Evolutionary conservation across 495 filamentous ascomycete genomes (phyloP).

Genomic region (Chaetomidium leptoderma): DNA sequence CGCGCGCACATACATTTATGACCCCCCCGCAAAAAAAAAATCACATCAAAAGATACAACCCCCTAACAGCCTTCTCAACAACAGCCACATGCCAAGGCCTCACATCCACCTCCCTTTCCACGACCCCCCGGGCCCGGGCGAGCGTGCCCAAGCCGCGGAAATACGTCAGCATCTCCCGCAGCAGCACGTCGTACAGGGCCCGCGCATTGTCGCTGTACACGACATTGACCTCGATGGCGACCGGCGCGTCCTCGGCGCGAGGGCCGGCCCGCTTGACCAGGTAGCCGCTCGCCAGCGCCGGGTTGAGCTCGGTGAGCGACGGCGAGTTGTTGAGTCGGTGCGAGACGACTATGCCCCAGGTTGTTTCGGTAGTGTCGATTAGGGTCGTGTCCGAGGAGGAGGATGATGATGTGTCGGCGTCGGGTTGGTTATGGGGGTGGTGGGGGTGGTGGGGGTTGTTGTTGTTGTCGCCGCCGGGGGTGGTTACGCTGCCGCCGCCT

Average conservation of each 20-base stretch:
- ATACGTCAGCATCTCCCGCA: slow-evolving; percentile 69
- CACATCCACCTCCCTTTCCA: slow-evolving; percentile 56
- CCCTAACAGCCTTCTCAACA: slow-evolving; percentile 63
- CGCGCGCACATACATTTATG: neutral
- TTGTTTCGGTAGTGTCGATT: slow-evolving; percentile 72
- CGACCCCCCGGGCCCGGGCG: slow-evolving; percentile 63
- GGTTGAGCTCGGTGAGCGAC: slow-evolving; percentile 58
- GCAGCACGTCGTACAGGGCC: slow-evolving; percentile 50
- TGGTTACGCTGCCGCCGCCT: slow-evolving; percentile 41
- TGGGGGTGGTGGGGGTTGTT: slow-evolving; percentile 7
- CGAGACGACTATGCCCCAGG: slow-evolving; percentile 69
- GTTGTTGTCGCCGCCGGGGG: slow-evolving; percentile 45
- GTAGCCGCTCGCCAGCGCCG: slow-evolving; percentile 66
- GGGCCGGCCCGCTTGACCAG: slow-evolving; percentile 68
- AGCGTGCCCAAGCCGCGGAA: slow-evolving; percentile 73
- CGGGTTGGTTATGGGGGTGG: slow-evolving; percentile 18
- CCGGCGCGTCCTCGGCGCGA: slow-evolving; percentile 57
- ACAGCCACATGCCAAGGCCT: slow-evolving; percentile 84
- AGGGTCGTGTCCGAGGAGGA: slow-evolving; percentile 75
- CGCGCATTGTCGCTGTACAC: slow-evolving; percentile 53
- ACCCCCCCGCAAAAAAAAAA: slow-evolving; percentile 1
- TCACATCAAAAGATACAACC: slow-evolving; percentile 54
- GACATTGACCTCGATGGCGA: slow-evolving; percentile 62
- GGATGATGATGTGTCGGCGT: too few relatives aligned
- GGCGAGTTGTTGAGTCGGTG: slow-evolving; percentile 67